phyloP scores from a whole-genome alignment of 2,329 filamentous ascomycete species.

The Teratosphaeria viscida region DNA sequence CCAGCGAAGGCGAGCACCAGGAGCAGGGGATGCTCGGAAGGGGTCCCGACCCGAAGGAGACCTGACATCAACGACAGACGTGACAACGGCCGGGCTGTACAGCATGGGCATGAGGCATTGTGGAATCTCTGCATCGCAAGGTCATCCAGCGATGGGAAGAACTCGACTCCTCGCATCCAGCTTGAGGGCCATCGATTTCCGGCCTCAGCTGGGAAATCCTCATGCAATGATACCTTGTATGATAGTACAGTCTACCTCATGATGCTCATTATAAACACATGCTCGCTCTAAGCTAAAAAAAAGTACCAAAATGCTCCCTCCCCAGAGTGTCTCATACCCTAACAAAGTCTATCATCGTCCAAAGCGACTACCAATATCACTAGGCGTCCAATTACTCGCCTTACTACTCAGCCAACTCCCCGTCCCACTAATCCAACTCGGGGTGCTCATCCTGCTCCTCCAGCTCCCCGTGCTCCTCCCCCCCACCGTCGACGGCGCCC shows the following conservation, averaged over 20 bases:
- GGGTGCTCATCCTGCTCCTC: slow-evolving; percentile 28
- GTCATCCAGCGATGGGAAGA: too few relatives aligned
- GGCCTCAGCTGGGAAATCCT: too few relatives aligned
- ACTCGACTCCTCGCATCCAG: too few relatives aligned
- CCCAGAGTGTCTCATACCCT: background rate
- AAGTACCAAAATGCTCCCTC: background rate
- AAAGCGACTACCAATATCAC: slow-evolving; percentile 20
- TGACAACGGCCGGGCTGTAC: too few relatives aligned
- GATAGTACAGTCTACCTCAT: background rate
- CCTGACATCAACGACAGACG: too few relatives aligned
- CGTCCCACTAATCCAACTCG: slow-evolving; percentile 24
- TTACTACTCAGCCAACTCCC: slow-evolving; percentile 29
- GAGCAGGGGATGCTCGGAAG: too few relatives aligned
- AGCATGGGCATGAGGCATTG: too few relatives aligned
- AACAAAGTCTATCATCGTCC: slow-evolving; percentile 5
- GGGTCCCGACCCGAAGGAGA: too few relatives aligned
- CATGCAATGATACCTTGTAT: too few relatives aligned
- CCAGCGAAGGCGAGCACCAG: too few relatives aligned
- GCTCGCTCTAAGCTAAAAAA: background rate
- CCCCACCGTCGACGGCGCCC: slow-evolving; percentile 17
- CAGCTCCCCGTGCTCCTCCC: slow-evolving; percentile 24
- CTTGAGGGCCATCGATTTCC: too few relatives aligned
- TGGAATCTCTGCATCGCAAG: too few relatives aligned
- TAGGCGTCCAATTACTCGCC: slow-evolving; percentile 22
- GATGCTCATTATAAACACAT: background rate